A percentile compares a stretch with the other conserved stretches of the same genome.
Evolutionary conservation across 2,329 filamentous ascomycete genomes (phyloP).

Genomic region (Aplosporella prunicola): DNA sequence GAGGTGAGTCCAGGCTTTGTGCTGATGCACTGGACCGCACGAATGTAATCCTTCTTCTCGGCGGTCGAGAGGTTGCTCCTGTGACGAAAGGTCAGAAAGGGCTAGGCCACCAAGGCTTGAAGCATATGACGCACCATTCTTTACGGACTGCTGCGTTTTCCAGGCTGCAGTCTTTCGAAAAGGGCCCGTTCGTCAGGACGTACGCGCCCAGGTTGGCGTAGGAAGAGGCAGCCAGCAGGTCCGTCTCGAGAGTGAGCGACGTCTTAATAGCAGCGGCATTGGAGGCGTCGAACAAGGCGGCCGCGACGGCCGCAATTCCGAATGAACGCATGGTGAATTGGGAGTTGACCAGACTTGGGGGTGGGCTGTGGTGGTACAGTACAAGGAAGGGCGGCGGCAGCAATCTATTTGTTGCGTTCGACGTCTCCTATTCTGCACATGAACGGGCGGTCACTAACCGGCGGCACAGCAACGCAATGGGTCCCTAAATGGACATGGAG

Average conservation of each 20-base stretch:
- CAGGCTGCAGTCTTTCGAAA: slow-evolving; percentile 24
- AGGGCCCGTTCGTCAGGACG: slow-evolving; percentile 18
- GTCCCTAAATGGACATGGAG: too few species aligned
- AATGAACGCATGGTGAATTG: neutral
- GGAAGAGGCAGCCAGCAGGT: slow-evolving; percentile 26
- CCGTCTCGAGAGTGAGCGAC: slow-evolving; percentile 15
- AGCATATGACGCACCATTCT: slow-evolving; percentile 32
- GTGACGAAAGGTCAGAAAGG: slow-evolving; percentile 7
- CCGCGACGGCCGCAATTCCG: neutral
- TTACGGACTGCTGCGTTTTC: slow-evolving; percentile 30
- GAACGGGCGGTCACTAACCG: too few species aligned
- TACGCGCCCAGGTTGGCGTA: slow-evolving; percentile 26
- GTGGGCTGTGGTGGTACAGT: too few species aligned
- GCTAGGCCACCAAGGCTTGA: neutral
- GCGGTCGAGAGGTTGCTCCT: slow-evolving; percentile 18
- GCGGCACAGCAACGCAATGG: too few species aligned
- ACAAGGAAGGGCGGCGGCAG: too few species aligned
- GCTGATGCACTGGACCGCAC: slow-evolving; percentile 27
- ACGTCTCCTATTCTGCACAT: too few species aligned
- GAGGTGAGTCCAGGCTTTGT: slow-evolving; percentile 23
- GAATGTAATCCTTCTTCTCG: slow-evolving; percentile 27
- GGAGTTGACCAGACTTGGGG: neutral
- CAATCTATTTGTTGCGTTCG: too few species aligned
- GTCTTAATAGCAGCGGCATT: slow-evolving; percentile 4
- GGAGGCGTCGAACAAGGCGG: neutral